A percentile compares a stretch with the other conserved stretches of the same genome.
phyloP scores from a whole-genome alignment of 495 filamentous ascomycete species.

The Amniculicola lignicola region DNA sequence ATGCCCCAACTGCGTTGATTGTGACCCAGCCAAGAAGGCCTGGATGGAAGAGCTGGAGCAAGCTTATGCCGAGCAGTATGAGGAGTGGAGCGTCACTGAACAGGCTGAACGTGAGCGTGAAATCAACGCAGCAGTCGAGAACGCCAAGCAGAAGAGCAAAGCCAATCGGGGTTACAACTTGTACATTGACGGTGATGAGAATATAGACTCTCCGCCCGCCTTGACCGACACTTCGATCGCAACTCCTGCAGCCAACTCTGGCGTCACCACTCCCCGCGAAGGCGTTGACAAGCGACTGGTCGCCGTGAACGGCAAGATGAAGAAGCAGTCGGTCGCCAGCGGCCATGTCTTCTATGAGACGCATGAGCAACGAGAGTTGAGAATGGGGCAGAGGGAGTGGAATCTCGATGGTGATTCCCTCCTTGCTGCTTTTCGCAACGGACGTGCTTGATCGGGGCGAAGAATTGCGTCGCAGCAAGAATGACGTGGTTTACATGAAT shows the following conservation, averaged over 20 bases:
- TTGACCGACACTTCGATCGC: conserved; percentile 9
- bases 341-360: too few relatives aligned
- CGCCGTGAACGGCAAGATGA: too few relatives aligned
- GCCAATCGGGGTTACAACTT: background rate
- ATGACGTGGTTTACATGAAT: too few relatives aligned
- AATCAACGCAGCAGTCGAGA: background rate
- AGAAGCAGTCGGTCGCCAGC: too few relatives aligned
- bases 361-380: too few relatives aligned
- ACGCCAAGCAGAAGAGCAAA: background rate
- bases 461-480: too few relatives aligned
- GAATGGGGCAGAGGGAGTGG: too few relatives aligned
- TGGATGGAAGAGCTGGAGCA: conserved; percentile 13
- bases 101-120: background rate
- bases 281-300: too few relatives aligned
- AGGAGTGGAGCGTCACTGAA: too few relatives aligned
- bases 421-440: too few relatives aligned
- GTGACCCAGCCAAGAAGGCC: conserved; percentile 9
- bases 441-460: too few relatives aligned
- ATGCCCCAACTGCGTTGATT: conserved; percentile 37
- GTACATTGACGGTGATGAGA: background rate
- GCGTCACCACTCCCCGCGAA: conserved; percentile 11
- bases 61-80: conserved; percentile 15
- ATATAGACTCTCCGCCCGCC: conserved; percentile 14
- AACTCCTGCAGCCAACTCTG: conserved; percentile 9
- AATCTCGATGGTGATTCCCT: too few relatives aligned